A percentile compares a stretch with the other conserved stretches of the same genome.
Conservation (phyloP, 345 rosid genomes). For the Angophora floribunda region DNA sequence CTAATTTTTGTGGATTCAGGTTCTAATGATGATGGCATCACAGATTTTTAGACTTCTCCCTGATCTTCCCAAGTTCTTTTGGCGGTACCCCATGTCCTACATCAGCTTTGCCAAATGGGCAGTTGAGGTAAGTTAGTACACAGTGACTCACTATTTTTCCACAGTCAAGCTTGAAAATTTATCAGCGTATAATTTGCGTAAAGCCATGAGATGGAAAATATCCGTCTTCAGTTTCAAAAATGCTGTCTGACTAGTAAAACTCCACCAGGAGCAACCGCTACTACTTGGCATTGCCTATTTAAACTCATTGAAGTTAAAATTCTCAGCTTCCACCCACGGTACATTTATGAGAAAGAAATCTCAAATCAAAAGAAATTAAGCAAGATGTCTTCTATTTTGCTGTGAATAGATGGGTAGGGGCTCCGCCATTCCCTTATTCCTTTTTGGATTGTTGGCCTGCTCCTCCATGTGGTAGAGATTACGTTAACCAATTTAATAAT, state of each 20-base stretch:
- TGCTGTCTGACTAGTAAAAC: not conserved
- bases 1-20: not conserved
- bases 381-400: not conserved
- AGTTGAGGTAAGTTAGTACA: not conserved
- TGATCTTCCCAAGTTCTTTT: conserved; percentile 4
- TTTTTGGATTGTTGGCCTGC: not conserved
- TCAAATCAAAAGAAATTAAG: not conserved
- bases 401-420: not conserved
- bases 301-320: not conserved
- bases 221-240: not conserved
- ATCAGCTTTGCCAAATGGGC: not conserved
- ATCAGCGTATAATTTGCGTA: not conserved
- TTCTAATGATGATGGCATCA: not conserved
- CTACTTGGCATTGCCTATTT: not conserved
- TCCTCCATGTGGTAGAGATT: not conserved
- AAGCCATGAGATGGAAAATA: not conserved
- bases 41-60: not conserved
- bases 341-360: not conserved
- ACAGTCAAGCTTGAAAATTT: not conserved
- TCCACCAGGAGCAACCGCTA: not conserved
- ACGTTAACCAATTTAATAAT: not conserved
- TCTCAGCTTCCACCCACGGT: not conserved
- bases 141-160: not conserved
- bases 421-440: not conserved
- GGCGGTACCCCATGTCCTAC: conserved; percentile 4